Conservation (phyloP, 2,329 filamentous ascomycete genomes). For the Alternaria gaisen region DNA sequence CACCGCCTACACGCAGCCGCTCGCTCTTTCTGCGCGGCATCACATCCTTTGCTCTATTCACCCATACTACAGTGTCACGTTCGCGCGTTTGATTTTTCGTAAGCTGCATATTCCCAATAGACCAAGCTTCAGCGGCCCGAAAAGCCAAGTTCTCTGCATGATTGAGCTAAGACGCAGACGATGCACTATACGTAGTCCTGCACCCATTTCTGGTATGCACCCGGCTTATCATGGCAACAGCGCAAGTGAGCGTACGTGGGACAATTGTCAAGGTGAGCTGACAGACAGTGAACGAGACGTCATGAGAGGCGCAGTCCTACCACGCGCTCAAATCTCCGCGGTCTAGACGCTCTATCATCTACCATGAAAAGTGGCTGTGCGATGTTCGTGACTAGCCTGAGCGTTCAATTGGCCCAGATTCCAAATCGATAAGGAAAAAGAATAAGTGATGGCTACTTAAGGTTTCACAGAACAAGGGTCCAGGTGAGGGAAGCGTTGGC, state of each 20-base stretch:
- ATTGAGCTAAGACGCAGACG: neutral
- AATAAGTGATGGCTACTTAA: neutral
- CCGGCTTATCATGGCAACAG: neutral
- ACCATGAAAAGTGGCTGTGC: neutral
- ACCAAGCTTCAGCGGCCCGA: conserved; percentile 3
- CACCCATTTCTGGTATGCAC: neutral
- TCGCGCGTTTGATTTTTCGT: neutral
- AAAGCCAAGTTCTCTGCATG: neutral
- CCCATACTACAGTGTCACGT: neutral
- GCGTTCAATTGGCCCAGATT: neutral
- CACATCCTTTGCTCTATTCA: neutral
- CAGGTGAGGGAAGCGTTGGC: neutral
- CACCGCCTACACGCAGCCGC: neutral
- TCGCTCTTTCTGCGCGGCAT: neutral
- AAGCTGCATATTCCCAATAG: neutral
- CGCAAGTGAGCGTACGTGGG: neutral
- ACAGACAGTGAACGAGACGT: neutral
- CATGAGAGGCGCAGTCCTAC: neutral
- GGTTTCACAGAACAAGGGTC: conserved; percentile 3
- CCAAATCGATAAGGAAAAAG: neutral
- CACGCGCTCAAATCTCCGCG: neutral
- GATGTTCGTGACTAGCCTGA: neutral
- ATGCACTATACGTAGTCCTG: neutral
- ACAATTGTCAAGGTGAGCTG: neutral
- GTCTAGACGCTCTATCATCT: neutral